These are phyloP conservation scores for Pythium monospermum DNA, from an alignment of 352 stramenopile species.

Conservation along the genomic window DNA sequence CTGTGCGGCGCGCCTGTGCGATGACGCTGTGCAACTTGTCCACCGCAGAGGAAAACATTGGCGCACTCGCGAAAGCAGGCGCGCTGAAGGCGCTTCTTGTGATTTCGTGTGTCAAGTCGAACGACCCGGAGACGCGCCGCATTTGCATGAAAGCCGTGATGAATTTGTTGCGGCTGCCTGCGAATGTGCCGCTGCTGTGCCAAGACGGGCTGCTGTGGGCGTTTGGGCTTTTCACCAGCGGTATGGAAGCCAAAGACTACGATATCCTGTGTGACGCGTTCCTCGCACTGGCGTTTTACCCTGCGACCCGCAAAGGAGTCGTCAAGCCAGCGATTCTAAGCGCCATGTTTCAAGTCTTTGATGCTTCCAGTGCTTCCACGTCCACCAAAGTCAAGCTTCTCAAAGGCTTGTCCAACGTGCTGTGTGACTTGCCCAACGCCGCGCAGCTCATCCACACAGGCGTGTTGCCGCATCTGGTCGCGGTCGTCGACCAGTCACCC, in stretches of 20 bases:
- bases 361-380: conserved; percentile 7
- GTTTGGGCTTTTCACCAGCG: conserved; percentile 51
- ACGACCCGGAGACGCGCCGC: conserved; percentile 64
- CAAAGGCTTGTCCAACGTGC: conserved; percentile 44
- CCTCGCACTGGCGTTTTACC: conserved; percentile 52
- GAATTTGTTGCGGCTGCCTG: conserved; percentile 48
- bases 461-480: conserved; percentile 24
- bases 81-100: conserved; percentile 87
- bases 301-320: conserved; percentile 36
- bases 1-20: conserved; percentile 65
- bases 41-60: conserved; percentile 83
- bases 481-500: conserved; percentile 6
- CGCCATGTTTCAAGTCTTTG: conserved; percentile 41
- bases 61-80: conserved; percentile 83
- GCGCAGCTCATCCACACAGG: conserved; percentile 21
- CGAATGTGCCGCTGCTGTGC: conserved; percentile 52
- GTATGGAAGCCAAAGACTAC: conserved; percentile 51
- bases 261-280: conserved; percentile 65
- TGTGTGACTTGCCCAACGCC: conserved; percentile 32
- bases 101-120: conserved; percentile 77
- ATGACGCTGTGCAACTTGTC: conserved; percentile 93
- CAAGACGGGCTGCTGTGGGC: conserved; percentile 70
- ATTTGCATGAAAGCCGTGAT: conserved; percentile 69
- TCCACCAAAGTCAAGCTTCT: conserved; percentile 39
- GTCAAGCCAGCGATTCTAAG: conserved; percentile 36